Evolutionary conservation across 176 grass and related monocot genomes (phyloP), one percentile per base, ranked within the genome.

Genomic region (Oryza glumipatula): DNA sequence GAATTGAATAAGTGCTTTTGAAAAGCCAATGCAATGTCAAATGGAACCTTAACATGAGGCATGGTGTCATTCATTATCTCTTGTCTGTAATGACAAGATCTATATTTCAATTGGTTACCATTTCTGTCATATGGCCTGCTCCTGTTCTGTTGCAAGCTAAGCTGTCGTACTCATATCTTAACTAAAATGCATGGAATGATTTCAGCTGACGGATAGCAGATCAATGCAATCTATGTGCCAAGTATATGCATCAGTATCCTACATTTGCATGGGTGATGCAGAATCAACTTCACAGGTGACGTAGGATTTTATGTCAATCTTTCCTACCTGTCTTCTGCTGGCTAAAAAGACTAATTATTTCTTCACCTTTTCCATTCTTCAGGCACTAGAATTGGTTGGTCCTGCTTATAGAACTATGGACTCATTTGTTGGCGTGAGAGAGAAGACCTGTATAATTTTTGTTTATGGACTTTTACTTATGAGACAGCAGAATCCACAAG

Each of bases 381-480:
- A 94, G 95, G 95, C 92, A 3, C 86, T 97, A 48, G 95, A 97
- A 88, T 91, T 97, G 84, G 84, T 97, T 82, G 95, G 92, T 68
- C 95, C 95, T 79, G 90, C 89, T 80, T 97, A 89, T 86, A 91
- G 90, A 83, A 89, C 89, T 70, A 94, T 97, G 92, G 95, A 97
- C 71, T 97, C 95, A 69, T 97, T 97, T 91, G 90, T 94, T 73
- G 95, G 92, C 3, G 92, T 97, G 60, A 86, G 90, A 86, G 95
- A 97, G 88, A 97, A 97, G 85, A 97, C 95, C 77, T 97, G 95
- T 78, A 91, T 97, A 26, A 89, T 94, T 75, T 97, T 97, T 92
- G 95, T 92, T 87, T 97, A 97, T 49, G 90, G 95, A 47, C 95
- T 97, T 76, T 72, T 97, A 76, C 88, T 97, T 78, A 97, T 97